Conservation (phyloP, 2,329 filamentous ascomycete species). For the Aspergillus chevalieri region DNA sequence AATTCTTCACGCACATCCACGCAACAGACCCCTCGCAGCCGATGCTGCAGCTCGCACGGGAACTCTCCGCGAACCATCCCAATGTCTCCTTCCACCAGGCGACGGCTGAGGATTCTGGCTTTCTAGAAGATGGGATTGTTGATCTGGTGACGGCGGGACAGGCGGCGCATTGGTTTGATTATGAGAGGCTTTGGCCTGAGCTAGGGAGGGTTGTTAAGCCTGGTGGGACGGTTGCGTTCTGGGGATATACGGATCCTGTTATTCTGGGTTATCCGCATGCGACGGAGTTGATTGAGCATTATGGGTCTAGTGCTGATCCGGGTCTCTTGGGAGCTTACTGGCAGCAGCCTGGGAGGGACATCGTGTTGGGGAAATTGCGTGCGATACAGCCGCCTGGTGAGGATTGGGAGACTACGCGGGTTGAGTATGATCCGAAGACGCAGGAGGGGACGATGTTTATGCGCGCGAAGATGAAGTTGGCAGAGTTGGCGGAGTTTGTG, state of each 20-base stretch:
- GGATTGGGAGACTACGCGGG: slow-evolving; percentile 48
- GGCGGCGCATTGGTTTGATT: slow-evolving; percentile 63
- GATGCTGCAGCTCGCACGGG: slow-evolving; percentile 26
- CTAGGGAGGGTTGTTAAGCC: slow-evolving; percentile 48
- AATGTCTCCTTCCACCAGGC: slow-evolving; percentile 49
- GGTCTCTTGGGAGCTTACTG: slow-evolving; percentile 53
- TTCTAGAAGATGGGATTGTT: slow-evolving; percentile 44
- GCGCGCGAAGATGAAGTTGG: slow-evolving; percentile 49
- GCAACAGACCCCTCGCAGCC: slow-evolving; percentile 8
- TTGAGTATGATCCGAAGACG: slow-evolving; percentile 49
- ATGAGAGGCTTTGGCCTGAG: slow-evolving; percentile 49
- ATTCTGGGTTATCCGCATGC: slow-evolving; percentile 50
- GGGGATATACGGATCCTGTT: slow-evolving; percentile 61
- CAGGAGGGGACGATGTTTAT: slow-evolving; percentile 46
- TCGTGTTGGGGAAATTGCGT: slow-evolving; percentile 48
- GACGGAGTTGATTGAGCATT: slow-evolving; percentile 50
- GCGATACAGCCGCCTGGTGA: slow-evolving; percentile 47
- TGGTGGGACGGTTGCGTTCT: slow-evolving; percentile 58
- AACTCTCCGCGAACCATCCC: slow-evolving; percentile 9
- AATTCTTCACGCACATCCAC: not conserved
- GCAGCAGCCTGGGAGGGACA: slow-evolving; percentile 52
- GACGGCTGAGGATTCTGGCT: slow-evolving; percentile 50
- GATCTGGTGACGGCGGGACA: slow-evolving; percentile 51
- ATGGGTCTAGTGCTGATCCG: slow-evolving; percentile 49
- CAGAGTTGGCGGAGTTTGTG: slow-evolving; percentile 55